Percentiles rank a stretch among this genome's conserved stretches.
Conservation (phyloP, 306 rosid genomes). For the Prunus fruticosa region DNA sequence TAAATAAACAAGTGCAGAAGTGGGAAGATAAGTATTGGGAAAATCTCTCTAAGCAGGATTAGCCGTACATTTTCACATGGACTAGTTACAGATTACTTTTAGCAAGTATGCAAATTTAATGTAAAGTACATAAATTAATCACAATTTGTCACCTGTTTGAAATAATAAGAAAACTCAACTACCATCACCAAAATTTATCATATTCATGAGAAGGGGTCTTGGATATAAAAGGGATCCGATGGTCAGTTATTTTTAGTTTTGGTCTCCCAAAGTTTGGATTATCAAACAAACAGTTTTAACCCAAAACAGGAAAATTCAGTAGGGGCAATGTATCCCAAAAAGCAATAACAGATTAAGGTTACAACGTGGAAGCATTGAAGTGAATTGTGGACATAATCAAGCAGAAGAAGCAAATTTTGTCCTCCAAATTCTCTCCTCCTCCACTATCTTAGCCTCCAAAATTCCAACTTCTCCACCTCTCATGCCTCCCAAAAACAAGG, state of each 20-base stretch:
- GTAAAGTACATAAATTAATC: not conserved
- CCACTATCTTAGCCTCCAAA: constrained; percentile 29
- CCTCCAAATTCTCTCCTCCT: constrained; percentile 33
- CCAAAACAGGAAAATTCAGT: not conserved
- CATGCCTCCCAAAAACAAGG: constrained; percentile 57
- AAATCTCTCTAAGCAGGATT: not conserved
- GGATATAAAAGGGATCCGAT: not conserved
- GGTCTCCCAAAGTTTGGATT: not conserved
- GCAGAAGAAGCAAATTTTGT: constrained; percentile 26
- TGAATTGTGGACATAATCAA: constrained; percentile 28
- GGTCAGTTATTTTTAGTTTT: not conserved
- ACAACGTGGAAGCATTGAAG: constrained; percentile 27
- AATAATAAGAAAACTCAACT: not conserved
- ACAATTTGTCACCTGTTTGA: not conserved
- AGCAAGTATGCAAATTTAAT: not conserved
- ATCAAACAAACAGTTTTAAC: not conserved
- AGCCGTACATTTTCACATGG: not conserved
- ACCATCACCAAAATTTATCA: not conserved
- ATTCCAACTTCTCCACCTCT: constrained; percentile 44
- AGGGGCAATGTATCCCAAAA: not conserved
- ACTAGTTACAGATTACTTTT: not conserved
- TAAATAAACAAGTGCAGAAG: constrained; percentile 48
- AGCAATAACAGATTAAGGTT: not conserved
- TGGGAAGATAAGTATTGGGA: constrained; percentile 45
- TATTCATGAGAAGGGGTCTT: not conserved